Base-by-base conservation (phyloP, 192 early-diverging fungal species). In the Linnemannia hyalina region DNA sequence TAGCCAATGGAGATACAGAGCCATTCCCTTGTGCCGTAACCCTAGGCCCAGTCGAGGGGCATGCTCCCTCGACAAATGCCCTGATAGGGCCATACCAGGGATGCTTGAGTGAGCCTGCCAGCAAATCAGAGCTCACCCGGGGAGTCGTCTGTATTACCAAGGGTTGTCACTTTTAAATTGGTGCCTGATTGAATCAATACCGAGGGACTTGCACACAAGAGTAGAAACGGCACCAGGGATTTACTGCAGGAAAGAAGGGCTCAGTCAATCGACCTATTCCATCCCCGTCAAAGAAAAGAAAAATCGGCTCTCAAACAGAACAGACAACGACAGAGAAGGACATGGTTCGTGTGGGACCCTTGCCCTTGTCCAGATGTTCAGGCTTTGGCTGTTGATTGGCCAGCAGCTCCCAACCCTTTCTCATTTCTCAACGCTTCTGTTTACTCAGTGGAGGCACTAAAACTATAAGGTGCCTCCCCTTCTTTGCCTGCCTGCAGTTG, bases 71-170 rank as follows among this genome's bases (percentile, higher is more conserved):
- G 73, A 22, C 22, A 0, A 54, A 23, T 6, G n/a, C 22, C 72
- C 68, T 85, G 83, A 85, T 85, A 85, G 83, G 83, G 42, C 38
- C 68, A 60, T 29, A 26, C 52, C 75, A 49, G 65, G 74, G 83
- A 74, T 73, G 32, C 38, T 47, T 7, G 32, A 42, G 41, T 68
- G 60, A 68, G 73, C 52, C 71, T 55, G 40, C 47, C 46, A 57
- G 71, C 79, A 71, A 80, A 80, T 78, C 47, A 78, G 57, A 65
- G 23, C 32, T 40, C 29, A 52, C 49, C n/a, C 49, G 46, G 32
- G 46, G 0, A 49, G 22, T 22, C 9, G 70, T 23, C 2, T 36
- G 22, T 41, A 26, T 60, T 75, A 75, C 73, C 71, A 73, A 46
- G 71, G 23, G 7, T 52, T 52, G 13, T 6, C 18, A n/a, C 7